Evolutionary conservation across 176 grass and related monocot species (phyloP), one percentile per base, ranked within the genome.

Genomic region (Oryza nivara): DNA sequence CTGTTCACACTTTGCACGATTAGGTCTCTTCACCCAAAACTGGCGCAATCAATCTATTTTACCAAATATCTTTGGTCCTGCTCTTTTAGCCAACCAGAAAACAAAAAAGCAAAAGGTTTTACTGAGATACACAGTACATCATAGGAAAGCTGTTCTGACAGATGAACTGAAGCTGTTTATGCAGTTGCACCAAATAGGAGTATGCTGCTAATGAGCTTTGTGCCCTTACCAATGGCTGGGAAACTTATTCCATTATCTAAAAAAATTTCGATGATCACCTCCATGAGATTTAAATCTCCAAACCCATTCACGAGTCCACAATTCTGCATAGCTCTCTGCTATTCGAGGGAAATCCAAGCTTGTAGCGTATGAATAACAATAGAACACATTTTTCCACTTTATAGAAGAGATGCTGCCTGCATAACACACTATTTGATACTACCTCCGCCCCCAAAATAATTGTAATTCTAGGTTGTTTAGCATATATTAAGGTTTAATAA

Each of bases 1-100:
- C 58, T 12, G 35, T 73, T 20, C 71, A 67, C 43, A 64, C 51
- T 73, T n/a, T 64, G 75, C 44, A 77, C 34, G 13, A 79, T 38
- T 70, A n/a, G 78, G 34, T 36, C 35, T 68, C 61, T 64, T 36
- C n/a, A 20, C 28, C 73, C 41, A 67, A 25, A 67, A 79, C 44
- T 56, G 30, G 9, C 58, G 4, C 47, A 58, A 11, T 58, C 16
- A 36, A 11, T 30, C 12, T 20, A 10, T 67, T 34, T 58, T 58
- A 58, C 17, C 54, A 58, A 58, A 58, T 58, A 20, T 58, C 54
- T 0, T 20, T 7, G 16, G 5, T 6, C 51, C 51, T 54, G 51
- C 51, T 20, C 54, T 20, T 20, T 7, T 20, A 58, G 19, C 3
- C 6, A 58, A 20, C 54, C 19, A 20, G 54, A 20, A 17, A 58